These are phyloP conservation scores for Candida frijolesensis DNA, from an alignment of 1,139 yeast genomes.

Conservation along the genomic window DNA sequence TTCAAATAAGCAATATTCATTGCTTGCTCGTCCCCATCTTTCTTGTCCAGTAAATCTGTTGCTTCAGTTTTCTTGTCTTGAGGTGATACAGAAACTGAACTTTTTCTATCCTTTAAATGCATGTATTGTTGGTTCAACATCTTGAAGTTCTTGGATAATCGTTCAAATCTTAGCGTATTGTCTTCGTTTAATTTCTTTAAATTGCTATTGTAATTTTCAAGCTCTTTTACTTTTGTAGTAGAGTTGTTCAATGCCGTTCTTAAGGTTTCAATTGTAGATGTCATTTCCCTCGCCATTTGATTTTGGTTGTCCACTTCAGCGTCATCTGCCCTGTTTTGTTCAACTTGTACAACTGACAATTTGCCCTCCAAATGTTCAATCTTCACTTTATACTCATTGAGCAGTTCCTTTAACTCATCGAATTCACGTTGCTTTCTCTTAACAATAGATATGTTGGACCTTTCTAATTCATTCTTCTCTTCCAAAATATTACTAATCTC, in stretches of 20 bases:
- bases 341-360: constrained; percentile 26
- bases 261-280: constrained; percentile 44
- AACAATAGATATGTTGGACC: constrained; percentile 49
- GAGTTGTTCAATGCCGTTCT: constrained; percentile 55
- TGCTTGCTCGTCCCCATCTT: constrained; percentile 2
- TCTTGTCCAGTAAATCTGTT: background rate
- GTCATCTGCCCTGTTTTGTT: background rate
- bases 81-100: background rate
- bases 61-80: background rate
- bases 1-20: constrained; percentile 73
- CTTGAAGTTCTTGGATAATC: constrained; percentile 69
- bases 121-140: constrained; percentile 59
- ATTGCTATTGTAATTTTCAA: constrained; percentile 57
- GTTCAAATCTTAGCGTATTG: constrained; percentile 60
- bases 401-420: constrained; percentile 43
- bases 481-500: constrained; percentile 45
- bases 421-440: constrained; percentile 54
- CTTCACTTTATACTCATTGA: constrained; percentile 28
- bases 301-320: constrained; percentile 22
- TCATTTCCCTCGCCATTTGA: constrained; percentile 16
- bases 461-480: constrained; percentile 61
- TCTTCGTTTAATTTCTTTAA: constrained; percentile 72
- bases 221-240: constrained; percentile 53
- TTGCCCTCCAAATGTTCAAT: constrained; percentile 44
- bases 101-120: constrained; percentile 21